These are phyloP conservation scores for Cyclocybe cylindracea DNA, from an alignment of 768 basidiomycete species.

Conservation along the genomic window DNA sequence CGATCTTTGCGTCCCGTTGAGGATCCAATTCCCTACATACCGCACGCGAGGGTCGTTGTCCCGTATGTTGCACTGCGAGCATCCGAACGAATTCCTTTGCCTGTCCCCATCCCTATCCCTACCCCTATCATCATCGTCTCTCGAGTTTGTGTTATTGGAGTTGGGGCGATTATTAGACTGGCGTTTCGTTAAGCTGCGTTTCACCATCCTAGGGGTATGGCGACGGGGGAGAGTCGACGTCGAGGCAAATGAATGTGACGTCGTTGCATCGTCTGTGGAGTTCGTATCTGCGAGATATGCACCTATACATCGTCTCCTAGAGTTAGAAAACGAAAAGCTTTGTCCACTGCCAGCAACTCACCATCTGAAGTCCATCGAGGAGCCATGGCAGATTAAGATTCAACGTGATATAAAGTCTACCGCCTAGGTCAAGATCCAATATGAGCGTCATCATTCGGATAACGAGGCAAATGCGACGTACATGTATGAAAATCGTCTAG, in stretches of 20 bases:
- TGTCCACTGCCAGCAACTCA: not conserved
- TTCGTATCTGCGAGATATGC: too few relatives aligned
- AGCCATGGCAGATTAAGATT: constrained; percentile 6
- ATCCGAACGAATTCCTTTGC: constrained; percentile 1
- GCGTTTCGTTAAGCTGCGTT: too few relatives aligned
- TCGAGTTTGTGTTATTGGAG: too few relatives aligned
- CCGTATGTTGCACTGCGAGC: constrained; percentile 20
- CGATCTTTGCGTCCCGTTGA: constrained; percentile 23
- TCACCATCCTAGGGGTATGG: too few relatives aligned
- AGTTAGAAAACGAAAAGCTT: not conserved
- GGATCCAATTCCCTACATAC: constrained; percentile 37
- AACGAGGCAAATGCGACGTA: not conserved
- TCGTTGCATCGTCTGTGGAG: too few relatives aligned
- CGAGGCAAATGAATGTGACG: too few relatives aligned
- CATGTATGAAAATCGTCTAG: constrained; percentile 16
- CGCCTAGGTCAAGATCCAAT: constrained; percentile 1
- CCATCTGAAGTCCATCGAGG: constrained; percentile 6
- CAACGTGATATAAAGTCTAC: constrained; percentile 2
- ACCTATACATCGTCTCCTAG: too few relatives aligned
- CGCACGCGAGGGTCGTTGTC: constrained; percentile 38
- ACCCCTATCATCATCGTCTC: too few relatives aligned
- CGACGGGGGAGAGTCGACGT: too few relatives aligned
- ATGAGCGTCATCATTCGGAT: constrained; percentile 2
- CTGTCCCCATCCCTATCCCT: not conserved
- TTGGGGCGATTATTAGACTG: too few relatives aligned